phyloP scores from a whole-genome alignment of 2,329 filamentous ascomycete species.

The Coleophoma eucalyptorum region DNA sequence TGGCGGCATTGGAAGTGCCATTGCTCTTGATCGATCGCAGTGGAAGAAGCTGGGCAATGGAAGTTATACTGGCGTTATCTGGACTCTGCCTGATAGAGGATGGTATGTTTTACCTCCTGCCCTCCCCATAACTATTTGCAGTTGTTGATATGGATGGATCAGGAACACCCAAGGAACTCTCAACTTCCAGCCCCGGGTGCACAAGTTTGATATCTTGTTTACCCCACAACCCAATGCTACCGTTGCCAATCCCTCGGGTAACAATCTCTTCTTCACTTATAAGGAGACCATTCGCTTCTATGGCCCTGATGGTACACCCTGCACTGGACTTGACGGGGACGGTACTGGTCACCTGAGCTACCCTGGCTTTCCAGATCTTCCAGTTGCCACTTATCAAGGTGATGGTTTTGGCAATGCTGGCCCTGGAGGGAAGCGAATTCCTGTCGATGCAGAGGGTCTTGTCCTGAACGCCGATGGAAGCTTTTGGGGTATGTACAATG shows the following conservation, averaged over 20 bases:
- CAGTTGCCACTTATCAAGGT: slow-evolving; percentile 58
- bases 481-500: slow-evolving; percentile 49
- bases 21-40: slow-evolving; percentile 54
- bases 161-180: slow-evolving; percentile 68
- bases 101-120: slow-evolving; percentile 40
- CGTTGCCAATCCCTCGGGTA: slow-evolving; percentile 44
- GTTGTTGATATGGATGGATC: neutral
- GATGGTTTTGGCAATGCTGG: slow-evolving; percentile 64
- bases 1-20: slow-evolving; percentile 61
- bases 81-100: slow-evolving; percentile 62
- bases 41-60: slow-evolving; percentile 51
- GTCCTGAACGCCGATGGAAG: slow-evolving; percentile 53
- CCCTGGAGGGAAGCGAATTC: slow-evolving; percentile 53
- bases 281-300: slow-evolving; percentile 61
- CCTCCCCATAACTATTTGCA: neutral
- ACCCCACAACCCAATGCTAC: slow-evolving; percentile 48
- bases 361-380: slow-evolving; percentile 56
- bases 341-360: slow-evolving; percentile 47
- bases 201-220: slow-evolving; percentile 62
- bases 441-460: slow-evolving; percentile 64
- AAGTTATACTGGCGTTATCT: slow-evolving; percentile 56
- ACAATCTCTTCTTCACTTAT: slow-evolving; percentile 61
- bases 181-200: slow-evolving; percentile 64
- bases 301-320: slow-evolving; percentile 57
- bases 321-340: slow-evolving; percentile 62